These are phyloP conservation scores for Avena atlantica DNA, from an alignment of 176 grass and related monocot species.

Conservation along the genomic window DNA sequence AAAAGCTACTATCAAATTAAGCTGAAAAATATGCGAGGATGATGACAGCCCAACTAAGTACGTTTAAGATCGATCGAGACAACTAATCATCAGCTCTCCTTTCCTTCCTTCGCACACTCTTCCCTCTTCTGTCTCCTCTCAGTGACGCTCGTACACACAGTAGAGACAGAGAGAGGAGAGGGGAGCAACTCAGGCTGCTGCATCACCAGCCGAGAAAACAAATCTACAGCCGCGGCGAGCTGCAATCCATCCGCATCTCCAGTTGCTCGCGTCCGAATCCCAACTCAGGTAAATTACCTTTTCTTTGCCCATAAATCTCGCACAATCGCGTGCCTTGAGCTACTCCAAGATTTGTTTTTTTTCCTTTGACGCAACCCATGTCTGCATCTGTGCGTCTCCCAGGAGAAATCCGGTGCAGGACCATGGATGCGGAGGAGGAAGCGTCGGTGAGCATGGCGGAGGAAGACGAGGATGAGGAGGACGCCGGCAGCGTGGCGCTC, in stretches of 20 bases:
- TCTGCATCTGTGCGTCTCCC: not conserved
- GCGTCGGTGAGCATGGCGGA: conserved; percentile 33
- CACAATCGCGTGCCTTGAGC: not conserved
- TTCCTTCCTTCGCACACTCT: no score
- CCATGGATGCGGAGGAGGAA: conserved; percentile 12
- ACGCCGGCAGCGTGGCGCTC: conserved; percentile 15
- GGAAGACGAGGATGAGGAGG: conserved; percentile 1
- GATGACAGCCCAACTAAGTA: no score
- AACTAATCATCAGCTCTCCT: no score
- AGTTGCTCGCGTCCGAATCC: not conserved
- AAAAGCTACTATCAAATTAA: no score
- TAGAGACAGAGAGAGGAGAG: not conserved
- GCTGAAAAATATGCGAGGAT: no score
- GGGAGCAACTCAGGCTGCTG: not conserved
- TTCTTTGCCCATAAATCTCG: not conserved
- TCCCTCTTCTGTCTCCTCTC: no score
- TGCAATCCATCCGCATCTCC: not conserved
- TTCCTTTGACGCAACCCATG: not conserved
- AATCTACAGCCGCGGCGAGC: not conserved
- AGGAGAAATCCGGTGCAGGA: not conserved
- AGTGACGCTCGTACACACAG: not conserved
- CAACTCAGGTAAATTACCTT: not conserved
- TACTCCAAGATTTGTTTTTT: not conserved
- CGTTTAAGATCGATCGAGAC: no score
- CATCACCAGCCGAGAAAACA: not conserved